Percentiles rank a stretch among this genome's conserved stretches.
These are phyloP conservation scores for Sordaria brevicollis DNA, from an alignment of 495 filamentous ascomycete species.

Conservation along the genomic window DNA sequence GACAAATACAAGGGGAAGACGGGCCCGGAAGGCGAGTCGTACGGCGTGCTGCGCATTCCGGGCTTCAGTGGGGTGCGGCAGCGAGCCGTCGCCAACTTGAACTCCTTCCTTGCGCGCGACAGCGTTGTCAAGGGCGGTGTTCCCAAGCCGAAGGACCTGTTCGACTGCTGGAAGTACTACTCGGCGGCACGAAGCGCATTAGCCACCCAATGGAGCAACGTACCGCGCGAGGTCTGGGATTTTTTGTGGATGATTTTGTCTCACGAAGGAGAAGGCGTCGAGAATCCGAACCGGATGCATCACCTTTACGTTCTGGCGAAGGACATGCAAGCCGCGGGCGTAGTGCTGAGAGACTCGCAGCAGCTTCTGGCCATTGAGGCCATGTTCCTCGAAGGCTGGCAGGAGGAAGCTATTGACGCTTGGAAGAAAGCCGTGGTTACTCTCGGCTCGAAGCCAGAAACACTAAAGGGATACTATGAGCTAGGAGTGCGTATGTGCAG, in stretches of 20 bases:
- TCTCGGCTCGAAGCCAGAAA: slow-evolving; percentile 42
- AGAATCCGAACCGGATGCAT: slow-evolving; percentile 43
- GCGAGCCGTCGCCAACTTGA: slow-evolving; percentile 11
- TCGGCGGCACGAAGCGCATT: slow-evolving; percentile 33
- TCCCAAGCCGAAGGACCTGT: slow-evolving; percentile 18
- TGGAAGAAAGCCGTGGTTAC: slow-evolving; percentile 51
- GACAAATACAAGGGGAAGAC: slow-evolving; percentile 24
- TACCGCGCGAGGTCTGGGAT: slow-evolving; percentile 45
- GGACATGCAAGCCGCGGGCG: slow-evolving; percentile 49
- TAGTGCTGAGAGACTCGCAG: slow-evolving; percentile 43
- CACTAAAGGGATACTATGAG: slow-evolving; percentile 49
- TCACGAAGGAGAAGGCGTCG: slow-evolving; percentile 13
- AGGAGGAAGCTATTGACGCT: slow-evolving; percentile 48
- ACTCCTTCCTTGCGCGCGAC: slow-evolving; percentile 19
- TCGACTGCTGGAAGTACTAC: slow-evolving; percentile 35
- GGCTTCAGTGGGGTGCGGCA: slow-evolving; percentile 18
- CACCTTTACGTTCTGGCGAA: slow-evolving; percentile 50
- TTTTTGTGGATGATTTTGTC: slow-evolving; percentile 42
- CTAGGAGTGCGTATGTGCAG: slow-evolving; percentile 61
- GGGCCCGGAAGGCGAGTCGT: slow-evolving; percentile 15
- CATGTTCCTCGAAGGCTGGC: slow-evolving; percentile 48
- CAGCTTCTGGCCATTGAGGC: slow-evolving; percentile 56
- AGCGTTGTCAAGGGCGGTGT: slow-evolving; percentile 18
- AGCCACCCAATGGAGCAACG: slow-evolving; percentile 27
- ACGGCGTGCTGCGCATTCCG: slow-evolving; percentile 12